Evolutionary conservation across 208 protist species (phyloP).

Genomic region (Trypanosoma caninum): DNA sequence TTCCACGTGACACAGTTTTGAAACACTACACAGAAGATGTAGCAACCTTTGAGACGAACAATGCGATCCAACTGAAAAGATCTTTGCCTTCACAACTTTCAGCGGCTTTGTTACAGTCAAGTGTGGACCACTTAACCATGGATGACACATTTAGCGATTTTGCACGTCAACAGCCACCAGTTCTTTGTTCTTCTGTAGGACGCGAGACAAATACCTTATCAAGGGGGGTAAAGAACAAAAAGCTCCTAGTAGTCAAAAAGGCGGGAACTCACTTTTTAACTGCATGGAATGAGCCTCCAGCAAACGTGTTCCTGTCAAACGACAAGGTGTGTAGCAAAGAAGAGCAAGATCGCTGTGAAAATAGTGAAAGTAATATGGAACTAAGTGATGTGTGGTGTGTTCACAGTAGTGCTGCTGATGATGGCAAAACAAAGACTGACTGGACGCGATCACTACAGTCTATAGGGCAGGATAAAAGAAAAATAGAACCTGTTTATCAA

Average conservation of each 20-base stretch:
- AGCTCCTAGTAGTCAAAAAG: too few species aligned
- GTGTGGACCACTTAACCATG: not conserved
- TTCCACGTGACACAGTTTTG: not conserved
- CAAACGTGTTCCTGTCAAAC: slow-evolving; percentile 13
- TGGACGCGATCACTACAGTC: slow-evolving; percentile 26
- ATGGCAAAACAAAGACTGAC: not conserved
- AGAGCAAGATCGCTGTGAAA: not conserved
- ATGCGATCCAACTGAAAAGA: not conserved
- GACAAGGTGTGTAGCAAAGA: not conserved
- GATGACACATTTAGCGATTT: not conserved
- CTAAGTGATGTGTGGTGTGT: slow-evolving; percentile 13
- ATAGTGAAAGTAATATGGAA: not conserved
- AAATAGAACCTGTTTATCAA: too few species aligned
- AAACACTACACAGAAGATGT: slow-evolving; percentile 6
- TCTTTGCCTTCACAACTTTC: not conserved
- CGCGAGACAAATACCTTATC: not conserved
- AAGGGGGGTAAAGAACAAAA: not conserved
- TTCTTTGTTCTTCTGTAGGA: not conserved
- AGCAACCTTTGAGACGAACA: not conserved
- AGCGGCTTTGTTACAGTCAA: not conserved
- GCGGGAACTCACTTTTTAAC: not conserved
- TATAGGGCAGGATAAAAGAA: too few species aligned
- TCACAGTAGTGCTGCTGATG: not conserved
- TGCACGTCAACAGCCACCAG: not conserved
- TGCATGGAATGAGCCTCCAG: slow-evolving; percentile 4